phyloP scores from a whole-genome alignment of 164 flowering plant species.

The Akebia trifoliata region DNA sequence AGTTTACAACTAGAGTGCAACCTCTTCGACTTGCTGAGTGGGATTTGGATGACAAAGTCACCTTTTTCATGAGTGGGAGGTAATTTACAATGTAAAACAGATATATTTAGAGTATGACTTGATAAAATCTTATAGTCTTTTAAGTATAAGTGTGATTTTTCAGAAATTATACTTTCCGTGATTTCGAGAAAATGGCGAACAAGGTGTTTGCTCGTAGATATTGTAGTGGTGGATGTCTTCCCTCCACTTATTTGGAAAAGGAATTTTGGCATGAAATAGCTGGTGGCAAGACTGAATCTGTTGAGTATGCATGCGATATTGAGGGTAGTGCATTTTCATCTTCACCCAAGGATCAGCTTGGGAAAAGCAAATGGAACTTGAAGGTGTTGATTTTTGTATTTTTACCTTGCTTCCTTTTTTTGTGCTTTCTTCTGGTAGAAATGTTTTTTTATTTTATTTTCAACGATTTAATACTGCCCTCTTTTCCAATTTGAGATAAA shows the following conservation, averaged over 20 bases:
- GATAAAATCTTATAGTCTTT: conserved; percentile 13
- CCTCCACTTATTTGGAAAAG: conserved; percentile 75
- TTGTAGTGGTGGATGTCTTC: conserved; percentile 83
- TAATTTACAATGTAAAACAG: conserved; percentile 17
- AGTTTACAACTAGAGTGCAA: conserved; percentile 92
- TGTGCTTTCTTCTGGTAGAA: too few species aligned
- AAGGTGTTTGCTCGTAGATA: conserved; percentile 93
- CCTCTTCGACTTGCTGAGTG: conserved; percentile 96
- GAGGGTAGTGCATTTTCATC: conserved; percentile 99
- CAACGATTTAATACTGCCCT: too few species aligned
- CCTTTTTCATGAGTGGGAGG: conserved; percentile 98
- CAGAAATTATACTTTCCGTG: conserved; percentile 95
- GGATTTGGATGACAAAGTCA: conserved; percentile 77
- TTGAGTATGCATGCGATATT: conserved; percentile 98
- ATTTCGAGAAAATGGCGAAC: conserved; percentile 98
- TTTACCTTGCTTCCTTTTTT: conserved; percentile 8
- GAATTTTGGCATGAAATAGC: conserved; percentile 99
- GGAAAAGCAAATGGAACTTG: conserved; percentile 95
- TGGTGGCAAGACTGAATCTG: conserved; percentile 81
- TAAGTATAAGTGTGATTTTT: conserved; percentile 25
- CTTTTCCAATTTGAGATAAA: too few species aligned
- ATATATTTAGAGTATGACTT: background rate
- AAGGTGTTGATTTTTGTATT: conserved; percentile 56
- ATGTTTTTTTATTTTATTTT: too few species aligned
- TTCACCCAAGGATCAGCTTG: conserved; percentile 78